Evolutionary conservation across 2,329 filamentous ascomycete species (phyloP).

Genomic region (Colletotrichum musae): DNA sequence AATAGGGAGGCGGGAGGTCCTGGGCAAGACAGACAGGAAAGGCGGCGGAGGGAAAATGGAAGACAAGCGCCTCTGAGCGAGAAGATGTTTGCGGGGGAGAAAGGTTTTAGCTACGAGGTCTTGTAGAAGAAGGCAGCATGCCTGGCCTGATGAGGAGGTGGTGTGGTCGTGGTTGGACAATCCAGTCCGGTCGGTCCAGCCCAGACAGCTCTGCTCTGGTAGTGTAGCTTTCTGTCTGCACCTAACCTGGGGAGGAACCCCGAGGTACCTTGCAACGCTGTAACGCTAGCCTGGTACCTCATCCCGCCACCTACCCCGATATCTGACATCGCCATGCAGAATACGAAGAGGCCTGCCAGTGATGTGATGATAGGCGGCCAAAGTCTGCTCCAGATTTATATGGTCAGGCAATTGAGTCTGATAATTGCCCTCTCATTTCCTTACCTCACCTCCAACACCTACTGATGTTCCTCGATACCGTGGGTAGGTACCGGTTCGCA

Average conservation of each 20-base stretch:
- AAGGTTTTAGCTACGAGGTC: conserved; percentile 40
- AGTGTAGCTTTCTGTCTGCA: too few species aligned
- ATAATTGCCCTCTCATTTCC: too few species aligned
- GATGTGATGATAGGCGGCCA: too few species aligned
- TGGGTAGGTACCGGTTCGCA: too few species aligned
- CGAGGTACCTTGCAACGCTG: conserved; percentile 23
- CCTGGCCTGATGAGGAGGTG: conserved; percentile 32
- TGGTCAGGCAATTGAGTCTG: conserved; percentile 5
- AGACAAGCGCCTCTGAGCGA: conserved; percentile 22
- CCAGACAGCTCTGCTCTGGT: conserved; percentile 5
- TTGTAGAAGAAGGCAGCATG: conserved; percentile 25
- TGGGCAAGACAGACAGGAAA: conserved; percentile 27
- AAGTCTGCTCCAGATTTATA: not conserved
- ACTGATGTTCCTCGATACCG: too few species aligned
- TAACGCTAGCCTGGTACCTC: conserved; percentile 15
- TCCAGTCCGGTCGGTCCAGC: conserved; percentile 27
- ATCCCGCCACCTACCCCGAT: not conserved
- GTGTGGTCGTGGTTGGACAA: conserved; percentile 40
- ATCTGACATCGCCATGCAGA: too few species aligned
- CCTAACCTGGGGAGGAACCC: not conserved
- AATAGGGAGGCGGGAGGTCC: conserved; percentile 29
- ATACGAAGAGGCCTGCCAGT: too few species aligned
- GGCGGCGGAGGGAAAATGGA: conserved; percentile 14
- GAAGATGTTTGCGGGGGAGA: conserved; percentile 39
- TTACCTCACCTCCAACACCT: too few species aligned